These are phyloP conservation scores for Lentinula lateritia DNA, from an alignment of 768 basidiomycete genomes.

Conservation along the genomic window DNA sequence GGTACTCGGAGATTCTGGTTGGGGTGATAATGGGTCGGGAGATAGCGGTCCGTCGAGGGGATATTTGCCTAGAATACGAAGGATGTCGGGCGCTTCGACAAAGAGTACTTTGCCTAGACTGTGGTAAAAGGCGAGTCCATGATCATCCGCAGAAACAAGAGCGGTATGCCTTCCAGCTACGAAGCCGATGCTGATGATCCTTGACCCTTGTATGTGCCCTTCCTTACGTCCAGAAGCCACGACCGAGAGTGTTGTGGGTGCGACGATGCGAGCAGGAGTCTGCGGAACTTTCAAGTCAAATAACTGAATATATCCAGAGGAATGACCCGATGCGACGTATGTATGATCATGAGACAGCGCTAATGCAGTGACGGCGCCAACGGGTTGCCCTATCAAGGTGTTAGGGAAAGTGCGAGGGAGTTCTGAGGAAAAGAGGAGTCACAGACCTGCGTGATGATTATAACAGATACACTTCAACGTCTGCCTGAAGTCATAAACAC, in stretches of 20 bases:
- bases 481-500: conserved; percentile 91
- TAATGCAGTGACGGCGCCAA: conserved; percentile 83
- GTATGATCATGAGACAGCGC: conserved; percentile 93
- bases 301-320: conserved; percentile 77
- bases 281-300: conserved; percentile 75
- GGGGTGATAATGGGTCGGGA: conserved; percentile 8
- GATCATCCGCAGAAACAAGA: conserved; percentile 84
- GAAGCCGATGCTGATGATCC: conserved; percentile 79
- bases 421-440: neutral
- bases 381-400: conserved; percentile 39
- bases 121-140: conserved; percentile 92
- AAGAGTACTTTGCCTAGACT: conserved; percentile 91
- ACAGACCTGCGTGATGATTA: conserved; percentile 55
- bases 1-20: conserved; percentile 12
- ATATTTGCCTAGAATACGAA: conserved; percentile 91
- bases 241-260: conserved; percentile 63
- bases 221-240: conserved; percentile 77
- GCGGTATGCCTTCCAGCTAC: conserved; percentile 91
- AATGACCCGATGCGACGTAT: conserved; percentile 85
- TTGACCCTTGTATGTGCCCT: conserved; percentile 77
- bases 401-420: conserved; percentile 7
- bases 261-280: conserved; percentile 60
- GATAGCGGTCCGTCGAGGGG: conserved; percentile 40
- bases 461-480: conserved; percentile 77
- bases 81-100: conserved; percentile 89